Evolutionary conservation across 352 stramenopile genomes (phyloP), one percentile per base, ranked within the genome.

Genomic region (Elongisporangium senticosum): DNA sequence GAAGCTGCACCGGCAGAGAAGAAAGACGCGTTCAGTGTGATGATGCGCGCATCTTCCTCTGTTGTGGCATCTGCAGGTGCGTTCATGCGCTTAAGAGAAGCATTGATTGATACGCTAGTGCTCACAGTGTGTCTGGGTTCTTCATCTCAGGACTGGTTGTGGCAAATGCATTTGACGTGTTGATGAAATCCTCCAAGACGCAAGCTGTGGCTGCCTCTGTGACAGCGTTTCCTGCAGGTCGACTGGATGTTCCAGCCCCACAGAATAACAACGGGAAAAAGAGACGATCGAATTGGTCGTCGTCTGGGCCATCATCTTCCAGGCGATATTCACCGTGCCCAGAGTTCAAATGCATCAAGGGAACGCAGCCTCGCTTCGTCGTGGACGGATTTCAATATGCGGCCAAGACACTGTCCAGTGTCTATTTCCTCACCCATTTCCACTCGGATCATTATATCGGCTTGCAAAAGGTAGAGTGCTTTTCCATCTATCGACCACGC

Each of bases 401-500:
- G 3, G 87, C 67, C 49, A 85, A 84, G 47, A 48, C 77, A 39
- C 74, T 92, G 10, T 91, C 79, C 13, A 93, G 69, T 53, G 70
- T 91, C 51, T 98, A 98, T 59, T 98, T 99, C 60, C 79, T 99
- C 43, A 98, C 95, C 19, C 96, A 99, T 74, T 99, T 98, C 67
- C 96, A 99, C 74, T 95, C 84, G 11, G 96, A 99, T 72, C 96
- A 99, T 67, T 99, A 98, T 69, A 79, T 74, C 20, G 96, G 96
- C 1, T 87, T 99, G 22, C 76, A 71, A 3, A 90, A 87, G 59
- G 72, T 87, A 43, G 17, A 55, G 50, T 58, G 3, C 39, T 23
- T 28, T 24, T 24, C 4, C 14, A 61, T 23, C 23, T 14, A n/a
- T 13, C 4, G 11, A 17, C 23, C 3, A 52, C 0, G 15, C 2